A percentile compares a stretch with the other conserved stretches of the same genome.
These are phyloP conservation scores for Hippophae tibetana DNA, from an alignment of 306 rosid species.

Conservation along the genomic window DNA sequence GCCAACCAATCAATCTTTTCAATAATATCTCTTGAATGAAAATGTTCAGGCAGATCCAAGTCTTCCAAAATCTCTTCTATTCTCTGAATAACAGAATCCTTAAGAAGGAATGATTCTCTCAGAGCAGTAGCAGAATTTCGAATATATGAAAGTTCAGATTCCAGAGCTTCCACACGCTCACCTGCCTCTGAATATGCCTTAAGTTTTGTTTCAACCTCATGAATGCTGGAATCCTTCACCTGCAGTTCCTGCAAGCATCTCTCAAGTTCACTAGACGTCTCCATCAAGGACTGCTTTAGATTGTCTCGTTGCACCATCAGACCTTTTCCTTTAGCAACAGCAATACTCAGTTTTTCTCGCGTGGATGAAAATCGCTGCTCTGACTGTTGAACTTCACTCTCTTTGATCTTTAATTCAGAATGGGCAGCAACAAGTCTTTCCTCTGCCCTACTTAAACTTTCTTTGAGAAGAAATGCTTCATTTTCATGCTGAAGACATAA, in stretches of 20 bases:
- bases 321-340: conserved; percentile 95
- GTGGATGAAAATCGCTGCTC: conserved; percentile 78
- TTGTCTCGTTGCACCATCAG: conserved; percentile 87
- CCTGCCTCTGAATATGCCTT: conserved; percentile 84
- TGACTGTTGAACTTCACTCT: conserved; percentile 61
- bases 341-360: conserved; percentile 89
- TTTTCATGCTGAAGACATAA: conserved; percentile 53
- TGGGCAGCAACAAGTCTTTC: conserved; percentile 46
- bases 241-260: conserved; percentile 73
- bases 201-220: conserved; percentile 72
- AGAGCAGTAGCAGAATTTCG: conserved; percentile 94
- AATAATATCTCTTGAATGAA: conserved; percentile 83
- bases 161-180: conserved; percentile 91
- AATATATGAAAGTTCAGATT: conserved; percentile 93
- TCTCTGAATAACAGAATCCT: conserved; percentile 94
- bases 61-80: conserved; percentile 95
- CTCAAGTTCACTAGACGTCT: conserved; percentile 74
- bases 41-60: conserved; percentile 92
- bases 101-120: conserved; percentile 94
- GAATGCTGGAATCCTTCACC: conserved; percentile 58
- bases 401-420: conserved; percentile 52
- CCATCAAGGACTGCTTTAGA: conserved; percentile 70
- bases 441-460: conserved; percentile 59
- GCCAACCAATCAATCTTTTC: conserved; percentile 98
- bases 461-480: conserved; percentile 59